A percentile compares a stretch with the other conserved stretches of the same genome.
Conservation (phyloP, 768 basidiomycete species). For the Peribolospora baueri region DNA sequence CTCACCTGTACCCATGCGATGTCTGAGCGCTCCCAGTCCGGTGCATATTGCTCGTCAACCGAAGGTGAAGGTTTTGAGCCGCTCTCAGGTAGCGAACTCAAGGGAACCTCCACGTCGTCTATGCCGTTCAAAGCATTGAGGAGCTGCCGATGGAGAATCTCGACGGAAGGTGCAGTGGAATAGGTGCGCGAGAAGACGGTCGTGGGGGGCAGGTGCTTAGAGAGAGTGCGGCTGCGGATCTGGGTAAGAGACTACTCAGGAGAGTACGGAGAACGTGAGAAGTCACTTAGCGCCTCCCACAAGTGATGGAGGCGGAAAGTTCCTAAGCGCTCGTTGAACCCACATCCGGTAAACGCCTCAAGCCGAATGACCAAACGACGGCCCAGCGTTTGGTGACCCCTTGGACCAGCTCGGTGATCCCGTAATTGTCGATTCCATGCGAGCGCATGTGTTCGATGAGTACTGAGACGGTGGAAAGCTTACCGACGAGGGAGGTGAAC, state of each 20-base stretch:
- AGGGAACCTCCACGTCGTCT: not conserved
- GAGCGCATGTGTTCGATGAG: conserved; percentile 34
- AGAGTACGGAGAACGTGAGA: not conserved
- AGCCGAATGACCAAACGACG: conserved; percentile 56
- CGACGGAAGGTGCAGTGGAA: conserved; percentile 5
- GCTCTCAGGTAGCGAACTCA: not conserved
- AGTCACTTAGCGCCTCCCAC: no score
- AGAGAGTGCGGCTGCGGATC: conserved; percentile 27
- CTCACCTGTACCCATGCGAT: conserved; percentile 7
- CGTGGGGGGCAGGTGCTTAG: conserved; percentile 34
- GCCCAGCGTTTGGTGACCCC: conserved; percentile 84
- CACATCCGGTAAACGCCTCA: conserved; percentile 50
- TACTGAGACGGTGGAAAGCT: conserved; percentile 42
- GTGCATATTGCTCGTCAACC: not conserved
- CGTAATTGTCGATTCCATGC: conserved; percentile 55
- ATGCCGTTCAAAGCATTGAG: not conserved
- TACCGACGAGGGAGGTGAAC: conserved; percentile 86
- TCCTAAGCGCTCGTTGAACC: conserved; percentile 15
- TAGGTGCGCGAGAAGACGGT: conserved; percentile 25
- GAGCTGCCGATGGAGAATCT: conserved; percentile 18
- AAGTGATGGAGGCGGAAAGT: no score
- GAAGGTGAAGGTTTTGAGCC: not conserved
- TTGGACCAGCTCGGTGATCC: conserved; percentile 56
- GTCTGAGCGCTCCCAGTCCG: not conserved
- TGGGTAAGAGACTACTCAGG: conserved; percentile 7